phyloP scores from a whole-genome alignment of 202 grass and related monocot genomes.

The Bolboschoenoplectus hybrid region DNA sequence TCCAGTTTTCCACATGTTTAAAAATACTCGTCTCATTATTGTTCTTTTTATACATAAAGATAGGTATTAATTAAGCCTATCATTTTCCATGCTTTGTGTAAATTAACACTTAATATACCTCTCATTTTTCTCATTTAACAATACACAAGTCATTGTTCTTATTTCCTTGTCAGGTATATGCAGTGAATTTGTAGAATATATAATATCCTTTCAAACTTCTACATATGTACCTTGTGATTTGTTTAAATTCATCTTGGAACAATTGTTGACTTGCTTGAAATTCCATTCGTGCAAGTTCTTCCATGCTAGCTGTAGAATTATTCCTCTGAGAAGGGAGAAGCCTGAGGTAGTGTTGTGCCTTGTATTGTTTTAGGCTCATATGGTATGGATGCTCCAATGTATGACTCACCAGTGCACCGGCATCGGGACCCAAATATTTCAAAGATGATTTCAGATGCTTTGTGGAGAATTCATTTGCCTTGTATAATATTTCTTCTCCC shows the following conservation, averaged over 20 bases:
- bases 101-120: neutral
- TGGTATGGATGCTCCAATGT: conserved; percentile 69
- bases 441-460: conserved; percentile 39
- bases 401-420: conserved; percentile 44
- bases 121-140: neutral
- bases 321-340: conserved; percentile 34
- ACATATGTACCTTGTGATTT: conserved; percentile 47
- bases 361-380: conserved; percentile 58
- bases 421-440: conserved; percentile 29
- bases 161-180: no score
- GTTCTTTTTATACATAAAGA: no score
- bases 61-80: no score
- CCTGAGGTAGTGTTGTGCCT: conserved; percentile 52
- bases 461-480: conserved; percentile 58
- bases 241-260: conserved; percentile 48
- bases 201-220: neutral
- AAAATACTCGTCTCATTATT: no score
- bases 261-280: conserved; percentile 46
- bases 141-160: no score
- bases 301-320: conserved; percentile 8
- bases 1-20: no score
- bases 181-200: no score
- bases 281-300: conserved; percentile 52
- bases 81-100: neutral
- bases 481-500: conserved; percentile 47